Conservation (phyloP, 352 stramenopile species). For the Pilasporangium apinafurcum region DNA sequence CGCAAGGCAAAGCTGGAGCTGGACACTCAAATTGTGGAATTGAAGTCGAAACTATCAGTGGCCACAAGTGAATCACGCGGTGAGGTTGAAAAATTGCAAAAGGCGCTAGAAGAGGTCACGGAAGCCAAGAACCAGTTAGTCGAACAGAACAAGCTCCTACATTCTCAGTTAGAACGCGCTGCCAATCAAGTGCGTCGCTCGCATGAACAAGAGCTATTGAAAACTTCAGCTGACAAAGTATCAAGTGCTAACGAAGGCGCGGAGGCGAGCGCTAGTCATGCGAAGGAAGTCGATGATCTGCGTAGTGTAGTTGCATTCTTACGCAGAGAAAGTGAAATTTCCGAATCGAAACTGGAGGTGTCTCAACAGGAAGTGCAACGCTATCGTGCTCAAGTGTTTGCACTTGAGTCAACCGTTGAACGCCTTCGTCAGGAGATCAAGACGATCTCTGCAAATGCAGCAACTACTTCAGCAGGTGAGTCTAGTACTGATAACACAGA, state of each 20-base stretch:
- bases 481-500: slow-evolving; percentile 7
- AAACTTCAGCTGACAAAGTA: slow-evolving; percentile 1
- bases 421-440: slow-evolving; percentile 62
- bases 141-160: slow-evolving; percentile 71
- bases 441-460: slow-evolving; percentile 6
- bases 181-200: slow-evolving; percentile 46
- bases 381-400: slow-evolving; percentile 39
- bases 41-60: slow-evolving; percentile 32
- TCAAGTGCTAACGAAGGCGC: background rate
- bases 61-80: slow-evolving; percentile 27
- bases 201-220: slow-evolving; percentile 50
- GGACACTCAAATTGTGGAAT: slow-evolving; percentile 20
- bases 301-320: slow-evolving; percentile 67
- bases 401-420: slow-evolving; percentile 49
- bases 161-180: slow-evolving; percentile 63
- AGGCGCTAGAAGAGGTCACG: slow-evolving; percentile 35
- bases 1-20: slow-evolving; percentile 28
- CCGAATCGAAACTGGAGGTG: slow-evolving; percentile 61
- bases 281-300: slow-evolving; percentile 69
- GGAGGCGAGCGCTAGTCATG: slow-evolving; percentile 11
- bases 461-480: slow-evolving; percentile 6
- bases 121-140: slow-evolving; percentile 38
- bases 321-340: slow-evolving; percentile 61
- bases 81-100: slow-evolving; percentile 36
- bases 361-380: slow-evolving; percentile 63